Percentiles rank a stretch among this genome's conserved stretches.
Evolutionary conservation across 2,329 filamentous ascomycete genomes (phyloP).

Genomic region (Colletotrichum tropicicola): DNA sequence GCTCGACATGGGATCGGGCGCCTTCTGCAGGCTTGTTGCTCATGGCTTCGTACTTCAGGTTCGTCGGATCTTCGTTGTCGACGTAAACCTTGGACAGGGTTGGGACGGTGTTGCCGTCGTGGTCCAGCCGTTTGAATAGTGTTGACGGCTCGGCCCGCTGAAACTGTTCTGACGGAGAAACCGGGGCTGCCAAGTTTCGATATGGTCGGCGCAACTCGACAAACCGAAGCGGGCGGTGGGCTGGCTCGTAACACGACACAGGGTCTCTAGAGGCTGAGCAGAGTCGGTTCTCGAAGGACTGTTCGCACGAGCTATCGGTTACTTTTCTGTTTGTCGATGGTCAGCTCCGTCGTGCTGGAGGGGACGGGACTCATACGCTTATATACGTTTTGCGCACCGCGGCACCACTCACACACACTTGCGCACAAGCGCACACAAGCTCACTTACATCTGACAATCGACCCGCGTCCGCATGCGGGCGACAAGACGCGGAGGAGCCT

Average conservation of each 20-base stretch:
- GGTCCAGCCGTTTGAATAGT: constrained; percentile 17
- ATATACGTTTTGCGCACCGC: constrained; percentile 26
- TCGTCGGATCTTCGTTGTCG: constrained; percentile 14
- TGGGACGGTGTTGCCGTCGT: constrained; percentile 1
- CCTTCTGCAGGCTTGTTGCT: not conserved
- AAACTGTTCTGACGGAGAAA: constrained; percentile 21
- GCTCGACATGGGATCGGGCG: not conserved
- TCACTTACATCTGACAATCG: constrained; percentile 29
- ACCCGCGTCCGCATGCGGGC: constrained; percentile 28
- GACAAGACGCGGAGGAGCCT: constrained; percentile 26
- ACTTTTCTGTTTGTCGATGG: constrained; percentile 15
- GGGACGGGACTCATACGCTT: constrained; percentile 26
- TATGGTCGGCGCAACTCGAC: not conserved
- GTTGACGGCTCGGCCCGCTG: constrained; percentile 29
- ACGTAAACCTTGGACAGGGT: not conserved
- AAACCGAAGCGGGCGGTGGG: not conserved
- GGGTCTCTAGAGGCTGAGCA: constrained; percentile 8
- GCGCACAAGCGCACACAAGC: constrained; percentile 23
- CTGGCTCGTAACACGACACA: constrained; percentile 1
- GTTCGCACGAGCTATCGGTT: constrained; percentile 5
- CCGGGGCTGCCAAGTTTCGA: constrained; percentile 27
- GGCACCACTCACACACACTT: constrained; percentile 18
- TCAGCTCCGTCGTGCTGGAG: constrained; percentile 15
- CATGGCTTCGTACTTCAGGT: constrained; percentile 2
- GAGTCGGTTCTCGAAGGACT: not conserved